These are phyloP conservation scores for Yamadazyma jaroonii DNA, from an alignment of 1,139 yeast species.

Conservation along the genomic window DNA sequence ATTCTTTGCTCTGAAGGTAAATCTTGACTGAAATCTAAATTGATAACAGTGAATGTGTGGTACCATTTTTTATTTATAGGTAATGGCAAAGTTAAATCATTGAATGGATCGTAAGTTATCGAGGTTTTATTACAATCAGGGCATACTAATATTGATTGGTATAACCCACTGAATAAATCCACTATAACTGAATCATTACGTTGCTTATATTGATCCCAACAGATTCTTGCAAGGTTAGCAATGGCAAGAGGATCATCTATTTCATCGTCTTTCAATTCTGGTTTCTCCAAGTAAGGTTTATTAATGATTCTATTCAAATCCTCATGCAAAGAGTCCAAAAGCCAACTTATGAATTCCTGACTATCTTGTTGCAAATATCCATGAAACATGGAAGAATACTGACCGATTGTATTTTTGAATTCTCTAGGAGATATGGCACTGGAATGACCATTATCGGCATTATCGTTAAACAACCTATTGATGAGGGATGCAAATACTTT, in stretches of 20 bases:
- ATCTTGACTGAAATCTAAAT: slow-evolving; percentile 46
- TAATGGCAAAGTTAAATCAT: slow-evolving; percentile 84
- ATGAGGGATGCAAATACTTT: slow-evolving; percentile 66
- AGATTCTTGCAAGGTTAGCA: slow-evolving; percentile 59
- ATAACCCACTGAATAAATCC: slow-evolving; percentile 86
- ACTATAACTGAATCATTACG: slow-evolving; percentile 84
- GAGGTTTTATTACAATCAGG: slow-evolving; percentile 82
- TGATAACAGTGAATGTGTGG: slow-evolving; percentile 61
- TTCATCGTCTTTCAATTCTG: slow-evolving; percentile 68
- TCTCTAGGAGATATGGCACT: slow-evolving; percentile 61
- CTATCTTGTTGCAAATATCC: slow-evolving; percentile 95
- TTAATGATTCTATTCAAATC: slow-evolving; percentile 79
- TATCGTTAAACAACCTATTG: slow-evolving; percentile 50
- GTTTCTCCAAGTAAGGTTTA: slow-evolving; percentile 88
- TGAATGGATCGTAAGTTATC: slow-evolving; percentile 91
- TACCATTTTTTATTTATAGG: slow-evolving; percentile 79
- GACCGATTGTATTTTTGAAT: slow-evolving; percentile 77
- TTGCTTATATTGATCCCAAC: slow-evolving; percentile 78
- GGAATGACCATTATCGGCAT: slow-evolving; percentile 8
- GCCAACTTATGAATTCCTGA: slow-evolving; percentile 87
- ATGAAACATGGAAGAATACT: slow-evolving; percentile 75
- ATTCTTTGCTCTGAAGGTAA: slow-evolving; percentile 21
- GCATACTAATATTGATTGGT: slow-evolving; percentile 85
- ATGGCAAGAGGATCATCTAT: slow-evolving; percentile 55
- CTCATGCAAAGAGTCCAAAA: slow-evolving; percentile 90